Evolutionary conservation across 1,284 basidiomycete genomes (phyloP), one percentile per base, ranked within the genome.

Genomic region (Leucoagaricus sp.): DNA sequence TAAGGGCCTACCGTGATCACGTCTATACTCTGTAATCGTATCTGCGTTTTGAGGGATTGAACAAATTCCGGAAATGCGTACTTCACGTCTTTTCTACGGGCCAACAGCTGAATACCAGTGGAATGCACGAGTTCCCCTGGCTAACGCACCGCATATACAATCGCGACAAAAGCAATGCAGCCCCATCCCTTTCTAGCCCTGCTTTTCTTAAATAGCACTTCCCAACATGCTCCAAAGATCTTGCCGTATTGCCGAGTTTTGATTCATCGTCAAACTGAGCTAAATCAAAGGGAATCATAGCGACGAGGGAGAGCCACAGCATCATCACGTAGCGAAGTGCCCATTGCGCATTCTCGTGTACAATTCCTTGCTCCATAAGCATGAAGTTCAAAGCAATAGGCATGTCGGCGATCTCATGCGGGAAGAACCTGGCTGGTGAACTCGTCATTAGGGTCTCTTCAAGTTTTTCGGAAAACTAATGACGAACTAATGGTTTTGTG

Each of bases 221-320:
- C 0, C 84, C 89, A 4, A 89, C 69, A 0, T 65, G 62, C 62
- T 94, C 86, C 7, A 96, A 70, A 33, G 70, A 63, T 57, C 64
- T 60, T n/a, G 84, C 79, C 33, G 86, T 83, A 61, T 76, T 66
- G 17, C 83, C 84, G 15, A 67, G 65, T 15, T 71, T 66, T 12
- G 76, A 76, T 10, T 67, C 69, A 52, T 86, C 82, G 65, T 95
- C 92, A 54, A 98, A 93, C 59, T 93, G 91, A 15, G 84, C 78
- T 46, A 99, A 77, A 67, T 93, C 87, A 69, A 99, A 99, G 0
- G 97, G 97, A 19, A 98, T 88, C 76, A 94, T 94, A 72, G 91
- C 91, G 51, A 98, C 89, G 15, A 99, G 82, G 15, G 94, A 93
- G 10, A 99, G 81, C 96, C 97, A 99, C 2, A 98, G 78, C 4